Evolutionary conservation across 148 eudicot genomes (phyloP).

Genomic region (Vaccinium macrocarpon): DNA sequence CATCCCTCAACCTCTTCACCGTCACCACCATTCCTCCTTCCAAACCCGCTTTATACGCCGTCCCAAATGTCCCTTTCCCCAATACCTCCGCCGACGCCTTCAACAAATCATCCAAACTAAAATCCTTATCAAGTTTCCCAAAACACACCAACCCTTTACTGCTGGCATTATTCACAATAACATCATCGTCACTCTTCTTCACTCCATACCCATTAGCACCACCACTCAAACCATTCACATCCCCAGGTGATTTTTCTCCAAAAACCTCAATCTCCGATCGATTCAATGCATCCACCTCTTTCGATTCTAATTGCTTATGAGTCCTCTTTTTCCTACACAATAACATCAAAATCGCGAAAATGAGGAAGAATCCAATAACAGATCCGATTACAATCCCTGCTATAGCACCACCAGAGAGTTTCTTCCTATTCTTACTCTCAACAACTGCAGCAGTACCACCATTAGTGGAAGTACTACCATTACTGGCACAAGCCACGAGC

Average conservation of each 20-base stretch:
- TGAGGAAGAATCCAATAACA: constrained; percentile 39
- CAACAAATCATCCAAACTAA: constrained; percentile 78
- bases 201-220: background rate
- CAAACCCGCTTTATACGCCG: constrained; percentile 81
- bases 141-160: constrained; percentile 58
- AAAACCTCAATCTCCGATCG: constrained; percentile 38
- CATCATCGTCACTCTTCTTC: constrained; percentile 11
- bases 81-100: constrained; percentile 92
- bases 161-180: constrained; percentile 18
- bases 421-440: constrained; percentile 30
- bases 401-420: constrained; percentile 67
- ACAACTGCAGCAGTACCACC: background rate
- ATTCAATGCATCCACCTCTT: constrained; percentile 24
- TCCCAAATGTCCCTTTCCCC: constrained; percentile 94
- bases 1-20: constrained; percentile 86
- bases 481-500: constrained; percentile 35
- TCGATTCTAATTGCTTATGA: constrained; percentile 10
- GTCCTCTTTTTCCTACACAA: constrained; percentile 37
- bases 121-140: constrained; percentile 42
- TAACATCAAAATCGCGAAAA: constrained; percentile 40
- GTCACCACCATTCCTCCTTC: constrained; percentile 62
- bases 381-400: constrained; percentile 72
- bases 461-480: background rate
- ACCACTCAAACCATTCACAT: constrained; percentile 7
- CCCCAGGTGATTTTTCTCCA: constrained; percentile 16